Evolutionary conservation across 1,284 basidiomycete genomes (phyloP), one percentile per base, ranked within the genome.

Genomic region (Cryptococcus sp.): DNA sequence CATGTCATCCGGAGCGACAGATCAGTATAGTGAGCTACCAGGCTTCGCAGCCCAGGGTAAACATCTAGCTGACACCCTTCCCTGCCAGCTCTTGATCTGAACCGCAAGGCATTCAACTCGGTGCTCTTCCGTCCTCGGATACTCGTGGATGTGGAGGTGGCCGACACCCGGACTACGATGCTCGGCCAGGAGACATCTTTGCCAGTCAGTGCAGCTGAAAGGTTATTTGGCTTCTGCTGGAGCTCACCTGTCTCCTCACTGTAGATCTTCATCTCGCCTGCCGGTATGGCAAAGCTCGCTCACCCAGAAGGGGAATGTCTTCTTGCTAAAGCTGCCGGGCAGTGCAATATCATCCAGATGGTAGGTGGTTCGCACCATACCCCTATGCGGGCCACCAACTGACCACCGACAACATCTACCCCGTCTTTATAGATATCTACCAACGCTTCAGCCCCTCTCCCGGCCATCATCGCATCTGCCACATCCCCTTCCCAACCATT

Each of bases 211-310:
- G 8, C 38, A 20, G 18, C 23, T 21, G 15, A 20, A 6, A 28
- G 12, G 16, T 40, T 7, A 18, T 46, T 18, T 8, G 18, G 12
- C 35, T 18, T 6, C 12, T 33, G 20, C 7, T 46, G 5, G 9
- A 33, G 28, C 28, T 33, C 28, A 33, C 16, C 20, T 52, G 35
- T 35, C 36, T n/a, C 40, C 35, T 2, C 12, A n/a, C 8, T 12
- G 16, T 44, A 70, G 60, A 71, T 78, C 56, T 77, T 77, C 66
- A 73, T 78, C 57, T 71, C 65, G 8, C 76, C 77, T 3, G 70
- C 73, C n/a, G 77, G 76, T 9, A 78, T 78, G 77, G 72, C 73
- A 16, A 74, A 70, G 43, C 66, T 78, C 4, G 72, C 72, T 8
- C 72, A 77, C 59, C 68, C 73, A 0, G 68, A 72, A 18, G 77